Percentiles rank a stretch among this genome's conserved stretches.
These are phyloP conservation scores for Atkinsonella hypoxylon DNA, from an alignment of 2,329 filamentous ascomycete species.

Conservation along the genomic window DNA sequence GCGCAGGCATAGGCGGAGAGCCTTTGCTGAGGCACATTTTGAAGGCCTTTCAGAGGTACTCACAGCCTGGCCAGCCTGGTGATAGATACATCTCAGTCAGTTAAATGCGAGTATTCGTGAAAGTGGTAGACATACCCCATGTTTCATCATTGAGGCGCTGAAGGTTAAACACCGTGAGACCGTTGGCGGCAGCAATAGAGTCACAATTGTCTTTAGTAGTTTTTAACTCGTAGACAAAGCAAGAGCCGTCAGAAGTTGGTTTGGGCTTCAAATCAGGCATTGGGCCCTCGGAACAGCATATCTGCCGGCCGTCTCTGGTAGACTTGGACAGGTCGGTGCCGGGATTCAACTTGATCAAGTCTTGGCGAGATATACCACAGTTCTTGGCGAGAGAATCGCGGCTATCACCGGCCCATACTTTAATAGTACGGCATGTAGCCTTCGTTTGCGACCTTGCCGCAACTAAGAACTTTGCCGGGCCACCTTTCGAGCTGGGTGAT, in stretches of 20 bases:
- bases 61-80: not conserved
- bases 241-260: conserved; percentile 19
- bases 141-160: not conserved
- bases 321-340: conserved; percentile 13
- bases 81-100: not conserved
- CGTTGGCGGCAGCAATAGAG: conserved; percentile 15
- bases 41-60: not conserved
- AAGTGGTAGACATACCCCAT: not conserved
- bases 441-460: not conserved
- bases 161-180: not conserved
- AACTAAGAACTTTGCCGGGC: not conserved
- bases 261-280: conserved; percentile 8
- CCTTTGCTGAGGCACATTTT: conserved; percentile 24
- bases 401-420: conserved; percentile 15
- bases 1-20: conserved; percentile 20
- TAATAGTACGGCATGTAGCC: not conserved
- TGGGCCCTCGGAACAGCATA: conserved; percentile 24
- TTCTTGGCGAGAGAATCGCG: conserved; percentile 21
- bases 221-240: conserved; percentile 22
- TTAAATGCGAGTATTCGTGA: not conserved
- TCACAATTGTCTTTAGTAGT: conserved; percentile 21
- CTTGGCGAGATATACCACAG: conserved; percentile 22
- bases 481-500: not conserved
- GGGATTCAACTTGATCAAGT: conserved; percentile 24
- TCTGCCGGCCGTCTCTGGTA: conserved; percentile 17